Percentiles rank a stretch among this genome's conserved stretches.
These are phyloP conservation scores for Penicillium sp. DNA, from an alignment of 2,329 filamentous ascomycete genomes.

Conservation along the genomic window DNA sequence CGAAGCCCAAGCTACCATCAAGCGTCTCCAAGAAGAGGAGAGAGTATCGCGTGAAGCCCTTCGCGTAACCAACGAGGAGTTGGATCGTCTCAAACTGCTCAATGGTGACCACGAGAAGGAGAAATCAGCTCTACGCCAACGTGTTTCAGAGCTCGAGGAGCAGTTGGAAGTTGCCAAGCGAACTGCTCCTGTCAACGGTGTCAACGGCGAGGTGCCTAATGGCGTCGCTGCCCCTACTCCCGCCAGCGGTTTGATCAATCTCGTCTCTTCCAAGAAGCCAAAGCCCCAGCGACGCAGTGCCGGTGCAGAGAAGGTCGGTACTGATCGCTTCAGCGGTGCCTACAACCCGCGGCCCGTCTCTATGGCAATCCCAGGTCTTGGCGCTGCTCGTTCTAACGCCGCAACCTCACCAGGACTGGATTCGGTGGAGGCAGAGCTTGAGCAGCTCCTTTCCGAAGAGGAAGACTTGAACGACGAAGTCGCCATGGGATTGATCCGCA, in stretches of 20 bases:
- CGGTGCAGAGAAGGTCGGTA: constrained; percentile 77
- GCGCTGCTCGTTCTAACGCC: constrained; percentile 66
- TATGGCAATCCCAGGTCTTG: constrained; percentile 70
- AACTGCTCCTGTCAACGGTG: constrained; percentile 68
- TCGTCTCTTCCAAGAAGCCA: constrained; percentile 95
- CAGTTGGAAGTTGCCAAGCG: constrained; percentile 86
- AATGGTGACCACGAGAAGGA: constrained; percentile 79
- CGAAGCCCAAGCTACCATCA: constrained; percentile 86
- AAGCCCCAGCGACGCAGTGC: constrained; percentile 80
- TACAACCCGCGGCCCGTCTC: constrained; percentile 96
- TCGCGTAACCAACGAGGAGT: constrained; percentile 73
- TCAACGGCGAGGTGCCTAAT: constrained; percentile 62
- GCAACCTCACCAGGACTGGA: constrained; percentile 80
- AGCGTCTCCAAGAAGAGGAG: constrained; percentile 93
- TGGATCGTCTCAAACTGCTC: constrained; percentile 74
- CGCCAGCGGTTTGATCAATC: constrained; percentile 83
- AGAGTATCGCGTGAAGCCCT: constrained; percentile 80
- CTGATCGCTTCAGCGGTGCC: constrained; percentile 85
- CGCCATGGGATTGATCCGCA: constrained; percentile 90
- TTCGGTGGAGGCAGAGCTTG: constrained; percentile 91
- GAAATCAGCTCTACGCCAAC: constrained; percentile 80
- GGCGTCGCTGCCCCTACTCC: constrained; percentile 59
- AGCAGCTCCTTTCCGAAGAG: constrained; percentile 90
- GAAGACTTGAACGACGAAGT: constrained; percentile 96
- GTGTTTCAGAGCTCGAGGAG: constrained; percentile 86